Base-by-base conservation (phyloP, 2,329 filamentous ascomycete species). In the Zasmidium cellare region DNA sequence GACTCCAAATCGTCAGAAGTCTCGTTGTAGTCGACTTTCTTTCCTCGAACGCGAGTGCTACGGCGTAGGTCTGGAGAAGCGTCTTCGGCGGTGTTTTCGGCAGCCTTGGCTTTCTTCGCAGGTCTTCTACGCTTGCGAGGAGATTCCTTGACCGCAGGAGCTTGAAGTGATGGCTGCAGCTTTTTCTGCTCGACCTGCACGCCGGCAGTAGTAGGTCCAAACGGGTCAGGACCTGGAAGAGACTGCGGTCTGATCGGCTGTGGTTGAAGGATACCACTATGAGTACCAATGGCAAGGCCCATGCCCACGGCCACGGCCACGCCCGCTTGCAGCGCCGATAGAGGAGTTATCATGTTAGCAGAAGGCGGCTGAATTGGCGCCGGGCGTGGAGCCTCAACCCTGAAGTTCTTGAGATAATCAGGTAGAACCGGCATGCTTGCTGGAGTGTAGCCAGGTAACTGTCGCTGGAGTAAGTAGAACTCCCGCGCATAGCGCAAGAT, bases 21-120 rank as follows among this genome's bases (percentile, higher is more conserved):
- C 14, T 64, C 64, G 2, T 52, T 55, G 38, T 66, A 66, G 46
- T 60, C 61, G 38, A 66, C 41, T 48, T 59, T 51, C 46, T 63
- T 66, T 31, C 47, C 55, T 12, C 51, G 57, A 3, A 54, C 57
- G 14, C 64, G 57, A 12, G 59, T 51, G 46, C 64, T 66, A 2
- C 64, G 35, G 35, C 35, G 35, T 9, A 41, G 35, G 35, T 41
- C n/a, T n/a, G 35, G 16, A 41, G 35, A n/a, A 41, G 35, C 5
- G 16, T 41, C 16, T 41, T 41, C 16, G n/a, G 35, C 3, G 35
- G 12, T n/a, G 16, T 41, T 14, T 6, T 41, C 35, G 7, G 16
- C n/a, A 18, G 16, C 16, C 25, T 28, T 28, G 7, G 48, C 31
- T 24, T 50, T 31, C 24, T 50, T 28, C 20, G 9, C 23, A 25